A percentile compares a stretch with the other conserved stretches of the same genome.
These are phyloP conservation scores for Alternaria dauci DNA, from an alignment of 2,329 filamentous ascomycete species.

Conservation along the genomic window DNA sequence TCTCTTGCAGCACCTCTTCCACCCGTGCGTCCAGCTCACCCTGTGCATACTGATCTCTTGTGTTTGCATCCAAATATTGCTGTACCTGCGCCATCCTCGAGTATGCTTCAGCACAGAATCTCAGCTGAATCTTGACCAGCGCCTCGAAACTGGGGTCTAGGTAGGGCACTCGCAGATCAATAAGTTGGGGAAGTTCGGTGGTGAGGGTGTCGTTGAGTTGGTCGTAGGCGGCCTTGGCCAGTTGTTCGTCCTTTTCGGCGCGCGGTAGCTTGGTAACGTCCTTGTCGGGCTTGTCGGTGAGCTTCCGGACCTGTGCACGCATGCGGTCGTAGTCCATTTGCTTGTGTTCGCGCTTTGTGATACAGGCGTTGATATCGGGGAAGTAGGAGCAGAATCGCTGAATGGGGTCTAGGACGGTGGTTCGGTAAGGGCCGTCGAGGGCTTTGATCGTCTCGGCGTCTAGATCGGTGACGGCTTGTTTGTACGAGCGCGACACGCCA, in stretches of 20 bases:
- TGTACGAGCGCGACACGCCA: conserved; percentile 95
- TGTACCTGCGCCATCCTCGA: conserved; percentile 98
- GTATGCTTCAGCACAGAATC: conserved; percentile 98
- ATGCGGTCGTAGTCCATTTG: conserved; percentile 97
- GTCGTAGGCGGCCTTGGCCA: conserved; percentile 92
- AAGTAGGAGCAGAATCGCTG: conserved; percentile 97
- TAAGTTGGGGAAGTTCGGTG: conserved; percentile 90
- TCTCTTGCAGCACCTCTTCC: conserved; percentile 96
- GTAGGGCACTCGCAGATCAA: conserved; percentile 95
- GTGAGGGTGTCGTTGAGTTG: conserved; percentile 97
- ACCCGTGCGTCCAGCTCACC: conserved; percentile 91
- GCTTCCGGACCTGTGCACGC: conserved; percentile 93
- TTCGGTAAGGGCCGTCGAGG: conserved; percentile 91
- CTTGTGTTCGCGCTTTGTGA: conserved; percentile 99
- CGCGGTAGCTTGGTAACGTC: conserved; percentile 95
- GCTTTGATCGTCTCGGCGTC: conserved; percentile 99
- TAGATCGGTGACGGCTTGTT: conserved; percentile 96
- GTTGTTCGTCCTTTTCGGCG: conserved; percentile 94
- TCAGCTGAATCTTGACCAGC: conserved; percentile 95
- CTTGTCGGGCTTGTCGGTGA: conserved; percentile 98
- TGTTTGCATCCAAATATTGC: conserved; percentile 95
- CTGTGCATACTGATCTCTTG: conserved; percentile 92
- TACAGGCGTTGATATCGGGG: conserved; percentile 98
- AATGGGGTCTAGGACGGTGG: conserved; percentile 95
- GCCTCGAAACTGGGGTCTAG: conserved; percentile 97